Evolutionary conservation across 108 stramenopile genomes (phyloP), one percentile per base, ranked within the genome.

Genomic region (Nitzschia putrida): DNA sequence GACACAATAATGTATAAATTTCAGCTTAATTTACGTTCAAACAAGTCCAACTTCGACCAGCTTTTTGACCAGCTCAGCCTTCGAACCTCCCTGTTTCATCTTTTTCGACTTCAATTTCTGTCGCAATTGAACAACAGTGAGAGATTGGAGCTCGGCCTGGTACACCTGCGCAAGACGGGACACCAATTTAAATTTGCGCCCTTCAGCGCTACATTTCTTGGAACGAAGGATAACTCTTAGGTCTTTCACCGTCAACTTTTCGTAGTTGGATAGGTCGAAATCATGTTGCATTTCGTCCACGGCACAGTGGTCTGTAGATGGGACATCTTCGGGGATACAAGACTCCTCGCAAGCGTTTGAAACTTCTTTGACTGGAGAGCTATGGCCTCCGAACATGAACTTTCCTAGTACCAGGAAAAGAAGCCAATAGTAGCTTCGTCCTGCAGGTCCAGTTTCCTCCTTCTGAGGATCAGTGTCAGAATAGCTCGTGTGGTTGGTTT

Each of bases 111-210:
- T 68, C 2, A 68, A 39, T n/a, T 38, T 68, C 16, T 44, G 21
- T 14, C 67, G 67, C 8, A 68, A 55, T 56, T 68, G 67, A 23
- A 56, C 67, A 11, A 68, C 67, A 14, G 67, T 68, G 38, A 57
- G 42, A 20, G 40, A 42, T 44, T 56, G 22, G 4, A 68, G 42
- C 42, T 68, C 67, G 22, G 67, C 38, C 20, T 29, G 26, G 22
- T 68, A 56, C 12, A 68, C 55, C 0, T 20, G 25, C 41, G 55
- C 55, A 18, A 68, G 55, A 24, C 67, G 53, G 14, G 21, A 55
- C 8, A 68, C 22, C 54, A 68, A 43, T 16, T 53, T 25, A 2
- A 8, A 3, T 39, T 68, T 68, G 11, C 39, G 26, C 14, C 67
- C 67, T 18, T 20, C 51, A 10, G 54, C 29, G 8, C 20, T 68